Evolutionary conservation across 805 yeast genomes (phyloP), one percentile per base, ranked within the genome.

Genomic region (Yarrowia osloensis): DNA sequence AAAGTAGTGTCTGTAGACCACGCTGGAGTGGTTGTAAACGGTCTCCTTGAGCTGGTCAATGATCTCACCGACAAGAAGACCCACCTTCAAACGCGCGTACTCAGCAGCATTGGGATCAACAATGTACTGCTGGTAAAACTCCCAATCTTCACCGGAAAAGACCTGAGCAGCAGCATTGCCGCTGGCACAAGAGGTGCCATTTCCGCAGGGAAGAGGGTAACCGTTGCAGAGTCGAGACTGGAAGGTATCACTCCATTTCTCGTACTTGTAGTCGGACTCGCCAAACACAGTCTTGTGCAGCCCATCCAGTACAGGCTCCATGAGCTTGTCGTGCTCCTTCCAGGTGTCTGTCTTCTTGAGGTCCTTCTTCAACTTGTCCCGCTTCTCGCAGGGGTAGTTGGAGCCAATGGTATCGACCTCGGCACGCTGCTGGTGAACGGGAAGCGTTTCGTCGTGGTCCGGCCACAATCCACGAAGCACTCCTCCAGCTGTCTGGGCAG

Each of bases 141-240:
- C 83, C 75, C 77, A 81, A 70, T 81, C 82, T 8, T 82, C 83
- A 12, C 77, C 70, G 49, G 80, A 76, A 72, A 79, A 78, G 12
- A 81, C 81, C 44, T 78, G 77, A 61, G 80, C 78, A 8, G 79
- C 78, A 61, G 75, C 75, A 6, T 72, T 73, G 37, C 70, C 67
- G 2, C 75, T 68, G 28, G 77, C 71, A 61, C 79, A 77, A 0
- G 75, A 68, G 3, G 70, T 42, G 37, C 65, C 49, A 47, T 74
- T 71, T 29, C 73, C 76, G 67, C 79, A 77, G 7, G 78, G 73
- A 28, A 80, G 76, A 29, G 75, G 76, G 40, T 73, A 73, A 17
- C 74, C 75, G 57, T 79, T 78, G 70, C 83, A 81, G 3, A 75
- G 70, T 68, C 81, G 76, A 44, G 79, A 74, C 17, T 80, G 77